Conservation (phyloP, 176 grass and related monocot genomes). For the Tillandsia fasciculata region DNA sequence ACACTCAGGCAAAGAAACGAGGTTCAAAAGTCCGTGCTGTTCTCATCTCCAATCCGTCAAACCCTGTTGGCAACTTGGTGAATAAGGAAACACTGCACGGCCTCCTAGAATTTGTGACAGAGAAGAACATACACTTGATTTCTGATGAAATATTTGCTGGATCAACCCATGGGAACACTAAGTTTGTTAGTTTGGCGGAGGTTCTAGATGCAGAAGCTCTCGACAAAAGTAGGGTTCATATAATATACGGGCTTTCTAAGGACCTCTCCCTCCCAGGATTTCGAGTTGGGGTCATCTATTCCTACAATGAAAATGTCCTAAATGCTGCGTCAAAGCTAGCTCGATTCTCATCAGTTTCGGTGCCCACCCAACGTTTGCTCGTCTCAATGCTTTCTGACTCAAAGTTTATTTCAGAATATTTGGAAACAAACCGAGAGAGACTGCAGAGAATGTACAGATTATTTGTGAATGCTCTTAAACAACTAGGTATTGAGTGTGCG, state of each 20-base stretch:
- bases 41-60: conserved; percentile 83
- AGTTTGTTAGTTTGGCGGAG: conserved; percentile 71
- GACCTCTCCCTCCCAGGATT: conserved; percentile 73
- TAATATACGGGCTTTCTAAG: conserved; percentile 83
- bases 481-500: conserved; percentile 69
- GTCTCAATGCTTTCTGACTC: conserved; percentile 75
- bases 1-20: conserved; percentile 82
- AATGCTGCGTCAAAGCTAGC: conserved; percentile 68
- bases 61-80: conserved; percentile 78
- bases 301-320: conserved; percentile 63
- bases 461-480: conserved; percentile 52
- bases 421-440: conserved; percentile 46
- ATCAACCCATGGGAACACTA: conserved; percentile 46
- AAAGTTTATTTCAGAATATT: conserved; percentile 64
- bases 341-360: conserved; percentile 79
- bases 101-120: conserved; percentile 61
- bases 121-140: conserved; percentile 95
- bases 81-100: conserved; percentile 51
- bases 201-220: conserved; percentile 49
- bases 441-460: conserved; percentile 40
- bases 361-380: conserved; percentile 53
- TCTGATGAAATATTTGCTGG: conserved; percentile 97
- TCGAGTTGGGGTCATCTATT: conserved; percentile 76
- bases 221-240: conserved; percentile 83
- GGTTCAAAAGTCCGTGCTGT: conserved; percentile 77